phyloP scores from a whole-genome alignment of 2,329 filamentous ascomycete species.

The Exophiala aquamarina region DNA sequence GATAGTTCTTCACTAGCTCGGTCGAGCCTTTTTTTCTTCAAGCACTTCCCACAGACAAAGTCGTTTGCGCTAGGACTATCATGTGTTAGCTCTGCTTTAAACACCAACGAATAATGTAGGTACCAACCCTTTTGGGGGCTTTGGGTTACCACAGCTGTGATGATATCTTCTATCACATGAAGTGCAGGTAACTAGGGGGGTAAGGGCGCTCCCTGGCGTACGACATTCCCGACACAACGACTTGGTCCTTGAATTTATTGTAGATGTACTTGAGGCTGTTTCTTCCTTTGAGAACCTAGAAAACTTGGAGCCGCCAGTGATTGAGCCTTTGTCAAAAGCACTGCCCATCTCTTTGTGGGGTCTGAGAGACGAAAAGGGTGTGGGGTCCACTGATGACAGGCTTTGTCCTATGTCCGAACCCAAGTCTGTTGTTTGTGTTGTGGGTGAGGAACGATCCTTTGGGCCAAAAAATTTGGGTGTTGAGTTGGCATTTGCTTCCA shows the following conservation, averaged over 20 bases:
- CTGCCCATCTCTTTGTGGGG: too few species aligned
- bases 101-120: neutral
- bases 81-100: constrained; percentile 4
- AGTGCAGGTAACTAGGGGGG: constrained; percentile 17
- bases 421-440: too few species aligned
- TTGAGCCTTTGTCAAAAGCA: too few species aligned
- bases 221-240: constrained; percentile 19
- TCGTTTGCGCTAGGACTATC: constrained; percentile 6
- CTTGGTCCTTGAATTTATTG: constrained; percentile 4
- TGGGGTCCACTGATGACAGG: too few species aligned
- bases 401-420: too few species aligned
- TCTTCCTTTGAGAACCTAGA: constrained; percentile 2
- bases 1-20: neutral
- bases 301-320: neutral
- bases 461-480: too few species aligned
- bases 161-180: constrained; percentile 20
- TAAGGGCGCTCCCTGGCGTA: constrained; percentile 12
- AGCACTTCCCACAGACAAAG: constrained; percentile 24
- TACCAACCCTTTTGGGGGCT: constrained; percentile 15
- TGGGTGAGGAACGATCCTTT: too few species aligned
- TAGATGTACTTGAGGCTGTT: constrained; percentile 13
- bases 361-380: too few species aligned
- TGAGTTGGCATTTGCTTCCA: too few species aligned
- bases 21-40: neutral
- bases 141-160: constrained; percentile 19